Evolutionary conservation across 805 yeast species (phyloP), one percentile per base, ranked within the genome.

Genomic region (Cyberlindnera meyerae): DNA sequence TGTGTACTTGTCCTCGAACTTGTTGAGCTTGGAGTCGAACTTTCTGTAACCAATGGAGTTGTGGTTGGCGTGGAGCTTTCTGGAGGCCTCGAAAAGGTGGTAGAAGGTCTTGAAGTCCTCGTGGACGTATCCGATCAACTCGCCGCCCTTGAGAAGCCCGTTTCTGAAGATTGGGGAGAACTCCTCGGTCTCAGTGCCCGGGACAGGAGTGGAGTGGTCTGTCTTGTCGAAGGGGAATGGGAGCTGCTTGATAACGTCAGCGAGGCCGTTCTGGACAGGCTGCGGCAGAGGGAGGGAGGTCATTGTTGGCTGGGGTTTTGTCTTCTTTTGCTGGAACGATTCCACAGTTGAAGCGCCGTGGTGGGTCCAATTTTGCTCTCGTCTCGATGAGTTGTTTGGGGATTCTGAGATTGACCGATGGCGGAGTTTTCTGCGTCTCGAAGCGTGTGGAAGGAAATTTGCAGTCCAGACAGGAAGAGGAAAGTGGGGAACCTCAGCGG

Each of bases 111-210:
- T 48, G 36, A 77, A 54, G 1, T 60, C 49, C 1, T 72, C 69
- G 42, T 71, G 71, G n/a, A 73, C 39, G 29, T 60, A 43, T 11
- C 61, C 57, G 16, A 71, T 58, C 13, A 60, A 49, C 11, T 50
- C 47, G 18, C 58, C 62, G 4, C 40, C 51, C 12, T 42, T 40
- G 6, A 62, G 45, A 11, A 58, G 47, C 11, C 57, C 54, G 47
- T 66, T 75, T 37, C 86, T 60, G 51, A 67, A 80, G 8, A 73
- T 54, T 2, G 73, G 67, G 18, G 82, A 73, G 54, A 57, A 71
- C 6, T 79, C 80, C 2, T 60, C 61, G 8, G 46, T 45, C 27
- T 46, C 44, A 2, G 55, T 43, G 4, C 45, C 51, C 5, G 54
- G 51, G 11, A 54, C 34, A 4, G 57, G 44, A 3, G 29, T 31